Evolutionary conservation across 768 basidiomycete genomes (phyloP).

Genomic region (Lenzites betulinus): DNA sequence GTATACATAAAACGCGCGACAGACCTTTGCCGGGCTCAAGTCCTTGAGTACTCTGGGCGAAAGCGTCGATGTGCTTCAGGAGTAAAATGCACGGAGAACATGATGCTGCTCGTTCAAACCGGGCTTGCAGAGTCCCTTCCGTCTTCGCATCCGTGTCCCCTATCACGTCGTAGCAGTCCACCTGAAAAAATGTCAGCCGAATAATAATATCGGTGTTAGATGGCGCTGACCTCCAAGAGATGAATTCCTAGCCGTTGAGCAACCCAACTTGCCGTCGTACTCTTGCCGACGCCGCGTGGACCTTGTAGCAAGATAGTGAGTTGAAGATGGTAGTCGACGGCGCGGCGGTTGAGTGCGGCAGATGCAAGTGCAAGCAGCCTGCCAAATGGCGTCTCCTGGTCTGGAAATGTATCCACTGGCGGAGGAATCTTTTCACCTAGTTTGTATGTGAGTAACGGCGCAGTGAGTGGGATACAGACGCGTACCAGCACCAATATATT

Average conservation of each 20-base stretch:
- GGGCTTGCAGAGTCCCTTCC: conserved; percentile 67
- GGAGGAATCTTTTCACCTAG: conserved; percentile 17
- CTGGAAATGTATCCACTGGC: background rate
- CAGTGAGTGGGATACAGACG: background rate
- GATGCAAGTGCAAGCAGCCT: conserved; percentile 59
- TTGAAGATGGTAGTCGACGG: conserved; percentile 61
- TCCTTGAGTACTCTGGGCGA: conserved; percentile 67
- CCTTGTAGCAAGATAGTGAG: conserved; percentile 81
- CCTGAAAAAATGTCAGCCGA: conserved; percentile 42
- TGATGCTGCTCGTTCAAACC: conserved; percentile 72
- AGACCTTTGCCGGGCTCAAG: conserved; percentile 67
- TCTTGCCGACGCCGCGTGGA: conserved; percentile 80
- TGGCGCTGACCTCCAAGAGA: conserved; percentile 62
- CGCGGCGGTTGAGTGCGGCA: conserved; percentile 58
- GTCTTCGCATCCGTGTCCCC: conserved; percentile 79
- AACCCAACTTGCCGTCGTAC: conserved; percentile 56
- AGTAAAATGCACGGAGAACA: conserved; percentile 88
- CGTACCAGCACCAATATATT: conserved; percentile 55
- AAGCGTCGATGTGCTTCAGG: conserved; percentile 78
- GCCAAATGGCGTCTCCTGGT: conserved; percentile 38
- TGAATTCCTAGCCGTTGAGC: conserved; percentile 73
- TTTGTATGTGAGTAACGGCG: background rate
- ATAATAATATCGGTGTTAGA: background rate
- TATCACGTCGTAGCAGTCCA: conserved; percentile 83
- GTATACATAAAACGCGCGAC: conserved; percentile 1